phyloP scores from a whole-genome alignment of 306 rosid genomes.

The Calophaca sinica region DNA sequence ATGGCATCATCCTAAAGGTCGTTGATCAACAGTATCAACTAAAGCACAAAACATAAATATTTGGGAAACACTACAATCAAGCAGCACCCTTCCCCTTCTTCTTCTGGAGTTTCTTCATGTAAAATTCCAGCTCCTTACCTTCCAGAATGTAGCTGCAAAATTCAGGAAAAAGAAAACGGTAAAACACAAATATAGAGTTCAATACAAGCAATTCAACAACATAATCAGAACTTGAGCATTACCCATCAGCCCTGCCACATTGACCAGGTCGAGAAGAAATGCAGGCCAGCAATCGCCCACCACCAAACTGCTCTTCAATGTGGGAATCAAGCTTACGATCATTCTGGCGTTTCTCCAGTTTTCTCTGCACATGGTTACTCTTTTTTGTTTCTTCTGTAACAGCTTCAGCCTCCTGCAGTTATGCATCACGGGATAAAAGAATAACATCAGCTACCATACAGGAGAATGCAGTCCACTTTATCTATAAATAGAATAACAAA shows the following conservation, averaged over 20 bases:
- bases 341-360: constrained; percentile 57
- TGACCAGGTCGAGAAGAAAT: constrained; percentile 67
- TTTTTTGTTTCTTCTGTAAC: constrained; percentile 52
- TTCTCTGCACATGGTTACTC: constrained; percentile 58
- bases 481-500: background rate
- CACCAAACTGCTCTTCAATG: constrained; percentile 60
- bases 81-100: constrained; percentile 66
- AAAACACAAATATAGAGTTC: background rate
- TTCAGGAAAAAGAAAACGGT: background rate
- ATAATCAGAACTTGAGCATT: background rate
- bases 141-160: constrained; percentile 57
- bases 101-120: constrained; percentile 58
- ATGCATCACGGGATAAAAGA: background rate
- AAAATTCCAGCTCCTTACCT: constrained; percentile 62
- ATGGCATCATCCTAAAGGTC: constrained; percentile 13
- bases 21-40: constrained; percentile 12
- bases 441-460: background rate
- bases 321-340: constrained; percentile 54
- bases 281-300: constrained; percentile 59
- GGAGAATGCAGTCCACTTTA: background rate
- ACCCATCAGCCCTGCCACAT: constrained; percentile 68
- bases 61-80: constrained; percentile 20
- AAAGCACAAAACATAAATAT: constrained; percentile 8
- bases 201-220: background rate
- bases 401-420: constrained; percentile 51